Percentiles rank a stretch among this genome's conserved stretches.
Evolutionary conservation across 129 eudicot species (phyloP).

Genomic region (Tagetes erecta): DNA sequence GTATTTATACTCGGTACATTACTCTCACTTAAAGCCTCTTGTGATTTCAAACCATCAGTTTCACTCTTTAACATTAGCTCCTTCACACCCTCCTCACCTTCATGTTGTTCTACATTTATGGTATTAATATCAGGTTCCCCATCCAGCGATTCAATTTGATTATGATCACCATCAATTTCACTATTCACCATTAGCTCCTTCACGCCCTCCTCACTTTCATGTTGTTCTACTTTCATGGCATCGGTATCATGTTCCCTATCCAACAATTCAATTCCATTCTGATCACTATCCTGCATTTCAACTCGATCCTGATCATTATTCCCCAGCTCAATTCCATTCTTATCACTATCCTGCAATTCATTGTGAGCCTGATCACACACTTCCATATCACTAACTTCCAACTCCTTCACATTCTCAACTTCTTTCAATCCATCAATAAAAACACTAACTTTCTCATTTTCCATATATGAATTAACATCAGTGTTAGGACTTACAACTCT

Average conservation of each 20-base stretch:
- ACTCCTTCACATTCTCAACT: conserved; percentile 23
- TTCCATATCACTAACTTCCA: conserved; percentile 23
- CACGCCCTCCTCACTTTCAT: conserved; percentile 29
- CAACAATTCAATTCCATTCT: conserved; percentile 5
- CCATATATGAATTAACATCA: conserved; percentile 1
- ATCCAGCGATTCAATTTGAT: conserved; percentile 7
- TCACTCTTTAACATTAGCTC: conserved; percentile 24
- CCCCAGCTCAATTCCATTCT: neutral
- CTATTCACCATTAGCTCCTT: conserved; percentile 29
- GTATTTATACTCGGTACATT: conserved; percentile 40
- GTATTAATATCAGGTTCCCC: conserved; percentile 17
- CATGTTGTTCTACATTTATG: conserved; percentile 19
- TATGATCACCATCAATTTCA: neutral
- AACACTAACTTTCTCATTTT: conserved; percentile 29
- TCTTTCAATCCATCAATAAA: conserved; percentile 1
- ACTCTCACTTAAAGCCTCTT: conserved; percentile 24
- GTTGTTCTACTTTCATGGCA: conserved; percentile 23
- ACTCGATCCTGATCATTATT: neutral
- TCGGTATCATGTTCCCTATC: conserved; percentile 18
- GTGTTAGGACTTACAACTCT: neutral
- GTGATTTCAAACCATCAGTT: conserved; percentile 29
- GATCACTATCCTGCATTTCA: conserved; percentile 4
- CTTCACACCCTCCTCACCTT: conserved; percentile 35
- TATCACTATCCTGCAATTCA: conserved; percentile 2
- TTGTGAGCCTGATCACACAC: conserved; percentile 12